Evolutionary conservation across 106 monocot genomes (phyloP), one percentile per base, ranked within the genome.

Genomic region (Dendrobium nobile): DNA sequence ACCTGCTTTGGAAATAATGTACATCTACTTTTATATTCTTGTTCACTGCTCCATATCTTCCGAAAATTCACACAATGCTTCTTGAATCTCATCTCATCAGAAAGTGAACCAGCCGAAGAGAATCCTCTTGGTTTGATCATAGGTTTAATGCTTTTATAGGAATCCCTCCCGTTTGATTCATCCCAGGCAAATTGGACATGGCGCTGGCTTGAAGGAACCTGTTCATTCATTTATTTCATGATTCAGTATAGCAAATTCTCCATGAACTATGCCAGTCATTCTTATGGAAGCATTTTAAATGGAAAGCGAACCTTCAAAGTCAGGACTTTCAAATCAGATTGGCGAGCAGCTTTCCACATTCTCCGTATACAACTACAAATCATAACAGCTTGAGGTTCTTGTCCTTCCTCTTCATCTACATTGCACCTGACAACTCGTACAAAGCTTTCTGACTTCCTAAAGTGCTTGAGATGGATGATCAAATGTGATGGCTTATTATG

Each of bases 21-120:
- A 74, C 99, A 99, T 79, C 85, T 82, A 72, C 81, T 80, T 75
- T 37, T 79, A 54, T 24, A 84, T 74, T 95, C 95, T 67, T 59
- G 88, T 77, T 99, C 99, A 64, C 95, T 99, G 78, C 89, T 99
- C 99, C 99, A 99, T 16, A 99, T 91, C 79, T 91, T 93, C 51
- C 82, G 89, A 80, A 99, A 99, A 80, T 95, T 95, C 43, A 99
- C 87, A 81, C 24, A 83, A 73, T 95, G 88, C 65, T 85, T 95
- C 31, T 88, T 81, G 31, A 90, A 93, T 85, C 88, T 89, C 76
- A 67, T 83, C 48, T 88, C 91, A 67, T 83, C 87, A 67, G 87
- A 58, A 27, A 72, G 78, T 79, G 84, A 84, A 79, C 85, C 75
- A 41, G 54, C 65, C 41, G 83, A 81, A 51, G 48, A 47, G 75